Percentiles rank a stretch among this genome's conserved stretches.
Evolutionary conservation across 1,139 yeast species (phyloP).

Genomic region (Suhomyces wounanorum): DNA sequence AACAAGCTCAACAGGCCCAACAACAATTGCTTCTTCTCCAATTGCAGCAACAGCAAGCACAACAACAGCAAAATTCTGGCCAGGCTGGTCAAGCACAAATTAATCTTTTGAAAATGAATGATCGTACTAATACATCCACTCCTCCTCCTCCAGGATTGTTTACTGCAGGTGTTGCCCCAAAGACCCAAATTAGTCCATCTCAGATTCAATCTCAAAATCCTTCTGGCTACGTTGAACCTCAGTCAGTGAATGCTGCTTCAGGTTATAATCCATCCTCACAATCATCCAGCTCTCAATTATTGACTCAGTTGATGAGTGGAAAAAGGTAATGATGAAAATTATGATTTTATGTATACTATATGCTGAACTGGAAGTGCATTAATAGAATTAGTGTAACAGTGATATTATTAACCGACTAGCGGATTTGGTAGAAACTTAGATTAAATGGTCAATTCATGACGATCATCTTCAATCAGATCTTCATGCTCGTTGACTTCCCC

Average conservation of each 20-base stretch:
- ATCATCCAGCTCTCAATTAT: conserved; percentile 60
- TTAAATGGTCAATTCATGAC: conserved; percentile 4
- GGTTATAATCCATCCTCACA: conserved; percentile 23
- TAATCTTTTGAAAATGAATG: conserved; percentile 35
- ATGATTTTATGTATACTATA: conserved; percentile 3
- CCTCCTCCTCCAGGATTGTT: conserved; percentile 52
- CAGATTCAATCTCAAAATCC: conserved; percentile 15
- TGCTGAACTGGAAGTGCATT: conserved; percentile 3
- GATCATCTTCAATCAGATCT: background rate
- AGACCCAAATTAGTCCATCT: conserved; percentile 17
- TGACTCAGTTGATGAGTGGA: conserved; percentile 71
- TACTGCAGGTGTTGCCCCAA: conserved; percentile 22
- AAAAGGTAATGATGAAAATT: conserved; percentile 39
- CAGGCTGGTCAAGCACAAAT: conserved; percentile 25
- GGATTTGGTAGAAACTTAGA: background rate
- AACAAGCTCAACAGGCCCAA: conserved; percentile 21
- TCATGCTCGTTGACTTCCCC: background rate
- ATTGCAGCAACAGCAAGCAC: conserved; percentile 19
- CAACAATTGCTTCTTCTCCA: conserved; percentile 21
- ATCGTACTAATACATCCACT: conserved; percentile 38
- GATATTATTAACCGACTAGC: background rate
- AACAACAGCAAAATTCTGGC: conserved; percentile 13
- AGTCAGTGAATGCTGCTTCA: conserved; percentile 15
- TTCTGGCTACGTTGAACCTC: conserved; percentile 13
- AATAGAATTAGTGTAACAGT: background rate